Evolutionary conservation across 768 basidiomycete genomes (phyloP), one percentile per base, ranked within the genome.

Genomic region (Panaeolus cyanescens): DNA sequence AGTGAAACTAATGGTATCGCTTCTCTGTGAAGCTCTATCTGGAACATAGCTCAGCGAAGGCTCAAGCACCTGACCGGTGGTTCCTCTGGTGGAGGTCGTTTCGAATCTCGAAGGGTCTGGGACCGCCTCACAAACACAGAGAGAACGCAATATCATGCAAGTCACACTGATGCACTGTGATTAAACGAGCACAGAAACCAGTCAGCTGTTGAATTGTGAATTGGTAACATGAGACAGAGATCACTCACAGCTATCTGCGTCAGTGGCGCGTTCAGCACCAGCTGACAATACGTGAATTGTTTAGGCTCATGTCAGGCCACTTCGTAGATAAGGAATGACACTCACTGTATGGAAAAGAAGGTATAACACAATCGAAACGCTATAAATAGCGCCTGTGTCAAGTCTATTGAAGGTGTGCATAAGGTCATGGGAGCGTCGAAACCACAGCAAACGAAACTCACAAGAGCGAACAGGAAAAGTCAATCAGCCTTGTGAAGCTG

Each of bases 161-260:
- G 61, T 61, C 54, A 64, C 54, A 5, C 66, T 65, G 42, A 65
- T 56, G 31, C 64, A 61, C 64, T 67, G 39, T 40, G 17, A 30
- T 53, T 33, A 17, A 37, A 56, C 55, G 36, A 34, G 8, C 25
- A 12, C 42, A 32, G 10, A n/a, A 32, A 9, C 13, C 39, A 42
- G 13, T 12, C 39, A 42, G 22, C 19, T 22, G 12, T 42, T 22
- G 22, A 22, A 42, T 42, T 22, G 22, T 42, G 39, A n/a, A 22
- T 22, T 22, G 8, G 5, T 42, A 12, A 20, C 39, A 42, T 42
- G 39, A 22, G 39, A 20, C 39, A 8, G 8, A 20, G 50, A 54
- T 32, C 36, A 62, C 65, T 68, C 58, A 67, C 68, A 59, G 64
- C 66, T 59, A 69, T 66, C 54, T 71, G 70, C 31, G 70, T 71